A percentile compares a stretch with the other conserved stretches of the same genome.
These are phyloP conservation scores for Scortechinia acanthostroma DNA, from an alignment of 2,329 filamentous ascomycete species.

Conservation along the genomic window DNA sequence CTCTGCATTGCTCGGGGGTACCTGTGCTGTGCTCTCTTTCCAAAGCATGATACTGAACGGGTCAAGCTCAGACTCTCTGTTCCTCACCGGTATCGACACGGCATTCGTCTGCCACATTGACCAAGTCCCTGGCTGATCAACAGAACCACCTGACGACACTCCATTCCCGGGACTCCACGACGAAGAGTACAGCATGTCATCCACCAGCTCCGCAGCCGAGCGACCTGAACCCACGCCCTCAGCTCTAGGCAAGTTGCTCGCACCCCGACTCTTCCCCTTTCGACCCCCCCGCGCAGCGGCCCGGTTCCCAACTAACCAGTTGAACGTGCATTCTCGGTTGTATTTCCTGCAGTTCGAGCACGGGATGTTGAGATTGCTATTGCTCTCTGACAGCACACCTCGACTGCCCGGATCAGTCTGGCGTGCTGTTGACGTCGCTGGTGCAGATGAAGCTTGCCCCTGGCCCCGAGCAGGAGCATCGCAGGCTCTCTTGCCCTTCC, in stretches of 20 bases:
- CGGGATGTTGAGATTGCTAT: slow-evolving; percentile 7
- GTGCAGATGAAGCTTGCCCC: no score
- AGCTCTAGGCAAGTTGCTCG: no score
- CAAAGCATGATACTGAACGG: no score
- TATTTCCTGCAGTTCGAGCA: slow-evolving; percentile 33
- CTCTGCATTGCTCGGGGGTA: neutral
- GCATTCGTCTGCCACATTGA: neutral
- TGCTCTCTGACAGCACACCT: neutral
- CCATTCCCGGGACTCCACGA: neutral
- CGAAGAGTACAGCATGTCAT: no score
- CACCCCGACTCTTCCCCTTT: neutral
- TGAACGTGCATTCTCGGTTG: slow-evolving; percentile 31
- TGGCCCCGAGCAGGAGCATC: neutral
- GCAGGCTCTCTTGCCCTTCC: neutral
- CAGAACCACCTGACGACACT: neutral
- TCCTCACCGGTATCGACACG: no score
- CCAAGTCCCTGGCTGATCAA: neutral
- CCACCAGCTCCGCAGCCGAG: no score
- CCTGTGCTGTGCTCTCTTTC: neutral
- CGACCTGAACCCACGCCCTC: no score
- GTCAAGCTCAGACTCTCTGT: no score
- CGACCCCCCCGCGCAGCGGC: no score
- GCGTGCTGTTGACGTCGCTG: neutral
- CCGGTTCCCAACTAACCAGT: slow-evolving; percentile 26
- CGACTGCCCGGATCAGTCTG: neutral